Percentiles rank a stretch among this genome's conserved stretches.
Conservation (phyloP, 176 grass and related monocot genomes). For the Hsuehochloa calcarea region DNA sequence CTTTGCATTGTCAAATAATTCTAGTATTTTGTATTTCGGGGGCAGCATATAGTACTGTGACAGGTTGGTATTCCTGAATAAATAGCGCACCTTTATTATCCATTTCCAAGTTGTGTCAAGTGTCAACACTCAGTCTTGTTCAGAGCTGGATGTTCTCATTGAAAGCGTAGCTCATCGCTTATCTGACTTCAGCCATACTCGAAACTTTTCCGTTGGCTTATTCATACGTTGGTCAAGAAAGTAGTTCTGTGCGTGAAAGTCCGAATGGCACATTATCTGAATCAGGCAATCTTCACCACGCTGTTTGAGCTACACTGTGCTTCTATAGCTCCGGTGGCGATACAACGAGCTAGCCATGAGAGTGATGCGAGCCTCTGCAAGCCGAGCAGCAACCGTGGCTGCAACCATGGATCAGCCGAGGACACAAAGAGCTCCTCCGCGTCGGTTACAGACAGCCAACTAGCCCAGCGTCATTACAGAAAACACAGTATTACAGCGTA, state of each 20-base stretch:
- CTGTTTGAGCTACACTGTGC: neutral
- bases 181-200: neutral
- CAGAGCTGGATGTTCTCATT: neutral
- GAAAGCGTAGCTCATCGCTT: too few species aligned
- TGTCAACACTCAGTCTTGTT: neutral
- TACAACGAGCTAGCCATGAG: neutral
- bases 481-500: neutral
- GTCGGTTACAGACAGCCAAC: too few species aligned
- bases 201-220: neutral
- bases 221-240: neutral
- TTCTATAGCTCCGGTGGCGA: neutral
- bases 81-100: neutral
- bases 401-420: neutral
- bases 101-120: neutral
- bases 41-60: conserved; percentile 18
- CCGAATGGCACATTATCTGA: too few species aligned
- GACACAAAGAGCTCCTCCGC: neutral
- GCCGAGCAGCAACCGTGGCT: neutral
- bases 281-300: too few species aligned
- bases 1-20: conserved; percentile 1
- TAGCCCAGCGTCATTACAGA: neutral
- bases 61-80: conserved; percentile 31
- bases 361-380: neutral
- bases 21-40: neutral
- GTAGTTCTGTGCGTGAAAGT: neutral